Base-by-base conservation (phyloP, 306 rosid species). In the Castanea sativa region DNA sequence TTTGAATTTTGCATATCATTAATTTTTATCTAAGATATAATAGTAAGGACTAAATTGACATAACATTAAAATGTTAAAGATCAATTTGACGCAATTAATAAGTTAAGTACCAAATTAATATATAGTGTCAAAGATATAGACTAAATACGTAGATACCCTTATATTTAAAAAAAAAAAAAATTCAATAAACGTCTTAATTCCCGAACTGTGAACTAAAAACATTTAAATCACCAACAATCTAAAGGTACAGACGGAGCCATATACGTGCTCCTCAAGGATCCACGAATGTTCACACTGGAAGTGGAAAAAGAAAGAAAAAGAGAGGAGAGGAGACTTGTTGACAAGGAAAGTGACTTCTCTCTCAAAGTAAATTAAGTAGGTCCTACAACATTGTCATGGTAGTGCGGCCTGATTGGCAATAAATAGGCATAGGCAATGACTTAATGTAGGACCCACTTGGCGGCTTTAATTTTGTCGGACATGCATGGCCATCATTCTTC, bases 401-500 rank as follows among this genome's bases (percentile, higher is more conserved):
- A 77, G 5, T 18, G n/a, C 27, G 67, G 73, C 77, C 77, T 85
- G 73, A 82, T 73, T 71, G 60, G 81, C 16, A 64, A 2, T 1
- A 6, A 32, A 49, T 49, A 12, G 5, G 53, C 53, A 12, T 49
- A 49, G 15, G 74, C 53, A 72, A 33, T 12, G 69, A 15, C 80
- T 60, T 29, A 38, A 19, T 4, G 49, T n/a, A 29, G 80, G 89
- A 49, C 65, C 86, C 82, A 78, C 74, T 41, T 3, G 45, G 77
- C 19, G 16, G 27, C 76, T 72, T 41, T 76, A 75, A 41, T 76
- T 78, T 75, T 57, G 89, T 83, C 84, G 83, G 89, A 81, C 71
- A 84, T 86, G 83, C 83, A 79, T 76, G 14, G 14, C 15, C 52
- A 45, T 45, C 52, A 45, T 45, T 45, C 11, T 45, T 35, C 41